A percentile compares a stretch with the other conserved stretches of the same genome.
Evolutionary conservation across 495 filamentous ascomycete species (phyloP).

Genomic region (Acidomyces sp.): DNA sequence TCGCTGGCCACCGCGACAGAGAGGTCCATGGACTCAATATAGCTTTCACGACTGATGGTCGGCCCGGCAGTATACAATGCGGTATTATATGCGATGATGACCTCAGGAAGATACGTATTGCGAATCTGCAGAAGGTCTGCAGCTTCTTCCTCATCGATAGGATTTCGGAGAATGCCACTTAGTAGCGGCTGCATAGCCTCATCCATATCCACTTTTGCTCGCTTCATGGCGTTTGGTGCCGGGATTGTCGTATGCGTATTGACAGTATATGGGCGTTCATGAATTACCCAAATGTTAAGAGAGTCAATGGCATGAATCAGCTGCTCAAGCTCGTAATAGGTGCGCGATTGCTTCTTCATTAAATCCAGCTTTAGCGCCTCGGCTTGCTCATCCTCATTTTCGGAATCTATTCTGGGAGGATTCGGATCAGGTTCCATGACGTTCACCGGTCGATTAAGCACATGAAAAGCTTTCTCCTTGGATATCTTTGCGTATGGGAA

Average conservation of each 20-base stretch:
- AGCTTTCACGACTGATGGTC: conserved; percentile 46
- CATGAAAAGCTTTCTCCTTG: conserved; percentile 6
- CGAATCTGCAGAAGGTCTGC: conserved; percentile 40
- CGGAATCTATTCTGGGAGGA: not conserved
- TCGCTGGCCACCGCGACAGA: conserved; percentile 54
- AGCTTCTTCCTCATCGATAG: conserved; percentile 10
- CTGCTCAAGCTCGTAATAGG: conserved; percentile 61
- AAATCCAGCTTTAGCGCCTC: conserved; percentile 11
- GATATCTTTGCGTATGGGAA: conserved; percentile 13
- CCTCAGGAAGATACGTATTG: conserved; percentile 64
- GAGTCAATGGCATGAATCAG: conserved; percentile 52
- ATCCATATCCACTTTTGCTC: conserved; percentile 23
- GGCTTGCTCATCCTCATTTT: conserved; percentile 10
- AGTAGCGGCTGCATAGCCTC: conserved; percentile 21
- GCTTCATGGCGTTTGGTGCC: not conserved
- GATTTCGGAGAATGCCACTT: conserved; percentile 5
- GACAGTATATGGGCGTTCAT: conserved; percentile 22
- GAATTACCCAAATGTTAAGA: conserved; percentile 45
- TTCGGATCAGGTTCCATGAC: conserved; percentile 14
- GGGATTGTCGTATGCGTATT: not conserved
- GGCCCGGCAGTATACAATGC: conserved; percentile 57
- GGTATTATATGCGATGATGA: conserved; percentile 65
- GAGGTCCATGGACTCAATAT: conserved; percentile 68
- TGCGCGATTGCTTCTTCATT: conserved; percentile 42
- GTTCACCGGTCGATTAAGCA: conserved; percentile 9